Base-by-base conservation (phyloP, 202 grass and related monocot species). In the Panicum hallii region DNA sequence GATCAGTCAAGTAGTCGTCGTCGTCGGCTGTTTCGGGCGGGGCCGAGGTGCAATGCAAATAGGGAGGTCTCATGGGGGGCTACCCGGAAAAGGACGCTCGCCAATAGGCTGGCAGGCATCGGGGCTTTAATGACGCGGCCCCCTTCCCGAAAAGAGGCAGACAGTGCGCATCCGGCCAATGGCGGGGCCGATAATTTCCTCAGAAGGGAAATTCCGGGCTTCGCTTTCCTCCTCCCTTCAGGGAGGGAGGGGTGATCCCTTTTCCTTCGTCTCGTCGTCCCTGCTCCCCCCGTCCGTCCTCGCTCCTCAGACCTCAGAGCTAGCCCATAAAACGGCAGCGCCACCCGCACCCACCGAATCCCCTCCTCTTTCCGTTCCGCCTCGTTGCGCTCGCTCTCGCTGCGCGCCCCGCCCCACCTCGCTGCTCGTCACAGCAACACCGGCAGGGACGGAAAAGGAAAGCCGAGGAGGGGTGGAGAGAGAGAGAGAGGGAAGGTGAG, bases 391-490 rank as follows among this genome's bases (percentile, higher is more conserved):
- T 60, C 43, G 19, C 63, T 17, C 79, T 67, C 19, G 57, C 49
- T 44, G 45, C 56, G 14, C 61, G 47, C 41, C 58, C 0, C 66
- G 20, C 67, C 65, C 74, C 64, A 38, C 49, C 28, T 20, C n/a
- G 34, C 32, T 10, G 30, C 1, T n/a, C 69, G 34, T 82, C 72
- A 66, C 74, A 75, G 80, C 77, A 83, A 81, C 80, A 50, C 40
- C 79, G 19, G 55, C 81, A 67, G 57, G 71, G 76, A 85, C 90
- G 64, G 74, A 95, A 90, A 79, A 86, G 79, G 93, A 91, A 87
- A 90, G 81, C 61, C 69, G 71, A 87, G 78, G 66, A 70, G 76
- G 61, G 66, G 83, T 76, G n/a, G 56, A 50, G 68, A 42, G 62
- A 17, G 32, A 40, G 44, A 0, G 44, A 12, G 52, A 32, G 68